Evolutionary conservation across 495 filamentous ascomycete species (phyloP).

Genomic region (Penicillium samsonianum): DNA sequence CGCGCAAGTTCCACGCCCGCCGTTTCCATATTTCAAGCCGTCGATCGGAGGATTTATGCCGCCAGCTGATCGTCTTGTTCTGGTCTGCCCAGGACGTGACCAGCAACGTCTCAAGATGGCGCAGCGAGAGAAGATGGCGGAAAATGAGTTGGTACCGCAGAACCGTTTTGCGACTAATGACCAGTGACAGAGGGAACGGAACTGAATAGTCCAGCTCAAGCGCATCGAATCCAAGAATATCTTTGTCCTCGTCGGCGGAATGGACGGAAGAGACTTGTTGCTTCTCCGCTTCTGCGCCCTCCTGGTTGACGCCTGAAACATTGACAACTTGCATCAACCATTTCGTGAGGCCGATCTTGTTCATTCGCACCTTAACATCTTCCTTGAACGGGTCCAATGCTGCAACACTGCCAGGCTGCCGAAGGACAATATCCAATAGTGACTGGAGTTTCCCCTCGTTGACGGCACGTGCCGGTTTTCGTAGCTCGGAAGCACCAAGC

Average conservation of each 20-base stretch:
- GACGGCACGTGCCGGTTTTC: constrained; percentile 81
- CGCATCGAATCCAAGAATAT: constrained; percentile 84
- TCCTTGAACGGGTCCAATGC: constrained; percentile 96
- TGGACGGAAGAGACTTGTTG: constrained; percentile 54
- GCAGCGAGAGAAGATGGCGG: constrained; percentile 83
- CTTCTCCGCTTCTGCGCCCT: constrained; percentile 61
- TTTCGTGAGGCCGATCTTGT: constrained; percentile 86
- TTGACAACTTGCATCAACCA: constrained; percentile 95
- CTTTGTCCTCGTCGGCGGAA: constrained; percentile 72
- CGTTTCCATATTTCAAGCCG: constrained; percentile 90
- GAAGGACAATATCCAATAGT: constrained; percentile 87
- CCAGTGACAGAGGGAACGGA: constrained; percentile 94
- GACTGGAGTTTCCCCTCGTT: constrained; percentile 93
- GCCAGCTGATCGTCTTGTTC: constrained; percentile 80
- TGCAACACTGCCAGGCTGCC: constrained; percentile 91
- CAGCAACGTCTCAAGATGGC: constrained; percentile 83
- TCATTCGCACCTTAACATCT: constrained; percentile 96
- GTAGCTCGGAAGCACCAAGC: constrained; percentile 79
- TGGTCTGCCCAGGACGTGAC: constrained; percentile 88
- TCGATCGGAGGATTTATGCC: constrained; percentile 70
- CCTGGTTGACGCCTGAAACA: constrained; percentile 90
- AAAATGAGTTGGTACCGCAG: constrained; percentile 95
- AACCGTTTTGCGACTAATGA: constrained; percentile 93
- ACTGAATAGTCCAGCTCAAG: constrained; percentile 92
- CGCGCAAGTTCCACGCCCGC: constrained; percentile 84